Evolutionary conservation across 345 rosid genomes (phyloP), one percentile per base, ranked within the genome.

Genomic region (Physaria fendleri): DNA sequence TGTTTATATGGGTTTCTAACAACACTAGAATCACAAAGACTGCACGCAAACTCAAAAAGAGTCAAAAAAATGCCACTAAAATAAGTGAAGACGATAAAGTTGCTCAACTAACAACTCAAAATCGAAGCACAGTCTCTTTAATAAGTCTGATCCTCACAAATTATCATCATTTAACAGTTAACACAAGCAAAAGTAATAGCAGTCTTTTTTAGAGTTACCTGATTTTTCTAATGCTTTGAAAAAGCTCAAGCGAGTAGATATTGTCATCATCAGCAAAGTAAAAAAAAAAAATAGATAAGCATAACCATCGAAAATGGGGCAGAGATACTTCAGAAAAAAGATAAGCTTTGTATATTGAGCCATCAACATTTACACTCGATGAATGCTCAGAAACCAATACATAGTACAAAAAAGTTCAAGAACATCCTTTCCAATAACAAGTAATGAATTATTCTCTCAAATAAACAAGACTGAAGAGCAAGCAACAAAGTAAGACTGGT

Each of bases 211-310:
- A n/a, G 47, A 45, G 29, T 65, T 71, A 90, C 98, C 90, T 79
- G 67, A 82, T 79, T 13, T 51, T 73, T 54, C 98, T 74, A 37
- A 92, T 56, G 75, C 79, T 77, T 66, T 80, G 79, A 33, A 92
- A 88, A 66, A 92, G 76, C 37, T 88, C 87, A 29, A 80, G 73
- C 12, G 95, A 76, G 78, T 92, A 92, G 5, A 86, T 58, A 48
- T 92, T 88, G 54, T 82, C 95, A 64, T 85, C 93, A 39, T 84
- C 88, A 0, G 96, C 98, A 21, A 88, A 88, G 68, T 86, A 88
- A n/a, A n/a, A n/a, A n/a, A n/a, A n/a, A n/a, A n/a, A n/a, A n/a
- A n/a, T n/a, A n/a, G n/a, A n/a, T n/a, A n/a, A n/a, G n/a, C n/a
- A n/a, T n/a, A n/a, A n/a, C n/a, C n/a, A n/a, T n/a, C n/a, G n/a